Evolutionary conservation across 2,329 filamentous ascomycete genomes (phyloP), one percentile per base, ranked within the genome.

Genomic region (Colletotrichum tropicale): DNA sequence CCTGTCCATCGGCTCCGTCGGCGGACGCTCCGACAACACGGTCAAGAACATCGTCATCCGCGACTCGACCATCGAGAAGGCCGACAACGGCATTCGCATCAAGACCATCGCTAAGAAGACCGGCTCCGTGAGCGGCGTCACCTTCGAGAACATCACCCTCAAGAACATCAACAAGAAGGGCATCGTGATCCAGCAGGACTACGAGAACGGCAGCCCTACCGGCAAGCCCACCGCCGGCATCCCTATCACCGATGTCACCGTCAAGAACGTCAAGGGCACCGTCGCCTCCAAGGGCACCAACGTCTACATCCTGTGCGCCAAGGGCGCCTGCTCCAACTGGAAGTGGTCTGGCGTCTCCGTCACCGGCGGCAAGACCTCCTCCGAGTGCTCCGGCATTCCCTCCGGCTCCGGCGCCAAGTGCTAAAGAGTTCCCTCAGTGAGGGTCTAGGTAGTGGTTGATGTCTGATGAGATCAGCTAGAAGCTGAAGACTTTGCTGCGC

Each of bases 251-350:
- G 86, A 85, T 6, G 78, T 91, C 15, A 86, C 84, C 4, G 80
- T 90, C 65, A 81, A 84, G 55, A 81, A 85, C 76, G 84, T 90
- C 75, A 85, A 80, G 5, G 89, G 88, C 26, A 83, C 83, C 6
- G 88, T 90, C 60, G 76, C 81, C 26, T 80, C 81, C 1, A 78
- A 78, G 21, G 87, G 81, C 21, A 85, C 82, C 30, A 82, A 88
- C 70, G 81, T 90, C 74, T 89, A 89, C 79, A 89, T 92, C 71
- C 86, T 91, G 8, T 92, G 91, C 78, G 90, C 87, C 21, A 83
- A 81, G 55, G 89, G 87, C 36, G 84, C 85, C 68, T 90, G 89
- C 82, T 86, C 84, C 10, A 84, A 86, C 82, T 92, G 90, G 88
- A 88, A 85, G 16, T 91, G 89, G 88, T 84, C 81, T 10, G 85